These are phyloP conservation scores for Pontederia paniculata DNA, from an alignment of 176 grass and related monocot genomes.

Conservation along the genomic window DNA sequence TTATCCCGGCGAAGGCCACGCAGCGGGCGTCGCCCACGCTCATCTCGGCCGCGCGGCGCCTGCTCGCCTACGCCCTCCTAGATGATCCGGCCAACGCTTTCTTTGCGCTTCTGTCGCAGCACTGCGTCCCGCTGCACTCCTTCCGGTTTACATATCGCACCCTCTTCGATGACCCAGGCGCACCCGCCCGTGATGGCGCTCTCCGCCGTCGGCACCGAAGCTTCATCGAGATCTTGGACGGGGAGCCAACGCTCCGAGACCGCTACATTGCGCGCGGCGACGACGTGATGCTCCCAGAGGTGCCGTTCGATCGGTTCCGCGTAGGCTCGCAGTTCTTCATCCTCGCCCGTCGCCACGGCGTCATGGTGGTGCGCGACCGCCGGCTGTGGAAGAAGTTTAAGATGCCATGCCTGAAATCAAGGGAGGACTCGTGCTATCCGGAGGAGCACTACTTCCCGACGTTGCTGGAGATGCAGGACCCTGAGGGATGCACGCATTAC, in stretches of 20 bases:
- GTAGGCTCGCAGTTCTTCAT: conserved; percentile 87
- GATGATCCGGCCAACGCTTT: conserved; percentile 68
- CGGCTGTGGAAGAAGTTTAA: conserved; percentile 89
- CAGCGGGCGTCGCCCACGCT: conserved; percentile 72
- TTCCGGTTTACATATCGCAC: conserved; percentile 48
- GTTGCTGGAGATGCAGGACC: conserved; percentile 87
- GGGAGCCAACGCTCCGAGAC: conserved; percentile 45
- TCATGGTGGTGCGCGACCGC: conserved; percentile 75
- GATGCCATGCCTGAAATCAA: conserved; percentile 51
- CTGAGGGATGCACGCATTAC: conserved; percentile 48
- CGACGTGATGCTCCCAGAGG: conserved; percentile 68
- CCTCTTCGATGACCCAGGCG: conserved; percentile 25
- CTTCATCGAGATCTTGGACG: conserved; percentile 84
- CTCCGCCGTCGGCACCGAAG: conserved; percentile 36
- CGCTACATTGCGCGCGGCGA: conserved; percentile 77
- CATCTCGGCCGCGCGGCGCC: conserved; percentile 74
- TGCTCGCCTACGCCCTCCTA: conserved; percentile 67
- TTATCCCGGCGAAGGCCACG: conserved; percentile 53
- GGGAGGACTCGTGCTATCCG: conserved; percentile 58
- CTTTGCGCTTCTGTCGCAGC: conserved; percentile 76
- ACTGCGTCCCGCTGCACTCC: conserved; percentile 57
- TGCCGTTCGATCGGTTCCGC: conserved; percentile 62
- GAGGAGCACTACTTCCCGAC: conserved; percentile 99
- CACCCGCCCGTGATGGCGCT: not conserved
- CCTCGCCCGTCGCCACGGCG: conserved; percentile 43